phyloP scores from a whole-genome alignment of 352 stramenopile species.

The Phytophthora lateralis region DNA sequence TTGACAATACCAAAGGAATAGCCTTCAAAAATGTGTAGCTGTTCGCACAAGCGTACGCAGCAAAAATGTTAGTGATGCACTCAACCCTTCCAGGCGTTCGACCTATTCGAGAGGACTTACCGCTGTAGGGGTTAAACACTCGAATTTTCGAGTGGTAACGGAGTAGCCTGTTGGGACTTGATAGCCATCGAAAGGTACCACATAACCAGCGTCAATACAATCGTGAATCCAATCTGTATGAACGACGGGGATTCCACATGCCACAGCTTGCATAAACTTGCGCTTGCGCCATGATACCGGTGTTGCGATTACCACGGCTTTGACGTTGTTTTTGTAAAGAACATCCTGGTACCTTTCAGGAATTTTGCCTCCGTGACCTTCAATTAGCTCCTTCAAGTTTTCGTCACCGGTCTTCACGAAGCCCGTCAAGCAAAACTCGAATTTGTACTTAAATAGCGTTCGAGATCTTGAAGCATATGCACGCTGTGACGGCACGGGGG shows the following conservation, averaged over 20 bases:
- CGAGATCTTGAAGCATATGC: constrained; percentile 53
- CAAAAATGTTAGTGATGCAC: constrained; percentile 6
- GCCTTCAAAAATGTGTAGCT: constrained; percentile 67
- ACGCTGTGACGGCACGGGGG: constrained; percentile 54
- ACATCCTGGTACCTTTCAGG: constrained; percentile 53
- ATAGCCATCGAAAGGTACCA: constrained; percentile 76
- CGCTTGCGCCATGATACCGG: constrained; percentile 76
- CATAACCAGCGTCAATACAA: constrained; percentile 52
- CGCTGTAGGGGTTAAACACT: constrained; percentile 48
- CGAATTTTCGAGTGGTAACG: constrained; percentile 64
- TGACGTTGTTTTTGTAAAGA: constrained; percentile 49
- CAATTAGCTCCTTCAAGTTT: constrained; percentile 60
- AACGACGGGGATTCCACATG: constrained; percentile 81
- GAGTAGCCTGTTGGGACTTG: constrained; percentile 73
- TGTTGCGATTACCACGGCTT: constrained; percentile 77
- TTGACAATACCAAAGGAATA: constrained; percentile 68
- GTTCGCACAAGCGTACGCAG: constrained; percentile 13
- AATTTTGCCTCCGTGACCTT: constrained; percentile 71
- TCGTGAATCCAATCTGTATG: constrained; percentile 82
- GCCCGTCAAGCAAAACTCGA: constrained; percentile 78
- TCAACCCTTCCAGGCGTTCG: background rate
- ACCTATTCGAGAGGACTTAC: constrained; percentile 19
- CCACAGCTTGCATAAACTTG: constrained; percentile 83
- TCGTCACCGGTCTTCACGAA: constrained; percentile 60
- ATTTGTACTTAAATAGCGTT: constrained; percentile 76